Base-by-base conservation (phyloP, 2,329 filamentous ascomycete species). In the Fusarium robinianum region DNA sequence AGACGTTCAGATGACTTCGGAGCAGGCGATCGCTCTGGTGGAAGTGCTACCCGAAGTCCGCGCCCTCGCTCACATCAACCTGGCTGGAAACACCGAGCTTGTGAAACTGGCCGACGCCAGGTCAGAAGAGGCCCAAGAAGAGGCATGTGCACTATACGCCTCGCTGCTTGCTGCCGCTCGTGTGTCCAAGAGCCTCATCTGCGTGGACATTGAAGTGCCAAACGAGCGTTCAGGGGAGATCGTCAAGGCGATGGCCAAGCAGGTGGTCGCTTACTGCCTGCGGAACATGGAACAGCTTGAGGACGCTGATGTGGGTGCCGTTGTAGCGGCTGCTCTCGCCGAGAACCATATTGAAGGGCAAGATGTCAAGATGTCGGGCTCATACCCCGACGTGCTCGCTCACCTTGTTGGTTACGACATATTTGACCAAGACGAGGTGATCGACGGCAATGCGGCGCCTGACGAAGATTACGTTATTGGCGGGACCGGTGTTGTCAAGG, bases 391-490 rank as follows among this genome's bases (percentile, higher is more conserved):
- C 53, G 87, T 95, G 4, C 76, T 97, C 17, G 83, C 88, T 50
- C 90, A 95, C 64, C 81, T 97, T 27, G 88, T 96, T 21, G 91
- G 91, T 5, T 81, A 88, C 56, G 79, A 81, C 42, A 71, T 75
- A 17, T 62, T 72, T 37, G 59, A 67, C 23, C 74, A 64, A 66
- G 81, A 64, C 67, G 78, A 63, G 57, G 68, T 57, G 53, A 77
- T 80, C 15, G 83, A 85, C 31, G 80, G 85, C 15, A 76, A 82
- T 29, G 76, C 84, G 8, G 86, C 90, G 6, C 88, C 90, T 0
- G 90, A 96, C 55, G 87, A 95, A 46, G 90, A 96, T 66, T 97
- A 97, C 67, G 90, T 97, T 30, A 94, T 97, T 60, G 91, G 92
- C 14, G 92, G 92, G 11, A 96, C 90, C 1, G 94, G 92, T 17